Percentiles rank a stretch among this genome's conserved stretches.
Evolutionary conservation across 164 flowering plant species (phyloP).

Genomic region (Umbellularia californica): DNA sequence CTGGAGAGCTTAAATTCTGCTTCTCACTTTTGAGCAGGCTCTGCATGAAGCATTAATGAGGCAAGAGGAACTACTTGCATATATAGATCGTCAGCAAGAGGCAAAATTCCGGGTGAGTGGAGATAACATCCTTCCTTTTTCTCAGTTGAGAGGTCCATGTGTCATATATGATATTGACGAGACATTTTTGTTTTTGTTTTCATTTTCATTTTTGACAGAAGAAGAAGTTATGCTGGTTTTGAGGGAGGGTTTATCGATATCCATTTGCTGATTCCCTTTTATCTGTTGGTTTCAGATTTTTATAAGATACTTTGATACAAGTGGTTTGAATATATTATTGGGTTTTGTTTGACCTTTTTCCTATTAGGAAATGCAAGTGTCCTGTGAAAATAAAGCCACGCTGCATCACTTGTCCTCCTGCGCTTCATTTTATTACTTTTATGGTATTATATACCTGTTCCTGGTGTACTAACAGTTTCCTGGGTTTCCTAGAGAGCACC

Average conservation of each 20-base stretch:
- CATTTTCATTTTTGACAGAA: neutral
- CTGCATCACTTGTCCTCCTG: neutral
- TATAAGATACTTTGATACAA: neutral
- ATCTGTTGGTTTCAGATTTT: neutral
- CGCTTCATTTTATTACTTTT: too few species aligned
- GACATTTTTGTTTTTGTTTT: constrained; percentile 1
- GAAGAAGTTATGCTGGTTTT: constrained; percentile 1
- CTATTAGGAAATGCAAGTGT: neutral
- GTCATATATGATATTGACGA: neutral
- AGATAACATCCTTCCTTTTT: neutral
- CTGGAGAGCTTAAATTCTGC: neutral
- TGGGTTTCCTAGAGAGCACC: too few species aligned
- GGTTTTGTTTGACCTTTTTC: neutral
- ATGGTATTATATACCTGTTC: too few species aligned
- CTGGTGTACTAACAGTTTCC: too few species aligned
- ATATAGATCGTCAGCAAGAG: constrained; percentile 72
- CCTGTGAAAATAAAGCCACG: neutral
- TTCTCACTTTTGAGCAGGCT: constrained; percentile 44
- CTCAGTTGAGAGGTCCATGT: neutral
- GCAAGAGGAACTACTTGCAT: constrained; percentile 89
- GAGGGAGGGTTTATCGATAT: neutral
- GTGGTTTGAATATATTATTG: neutral
- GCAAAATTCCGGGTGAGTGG: constrained; percentile 57
- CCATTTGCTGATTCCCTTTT: neutral
- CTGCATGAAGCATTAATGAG: constrained; percentile 79